Conservation (phyloP, 805 yeast species). For the Ogataea wickerhamii region DNA sequence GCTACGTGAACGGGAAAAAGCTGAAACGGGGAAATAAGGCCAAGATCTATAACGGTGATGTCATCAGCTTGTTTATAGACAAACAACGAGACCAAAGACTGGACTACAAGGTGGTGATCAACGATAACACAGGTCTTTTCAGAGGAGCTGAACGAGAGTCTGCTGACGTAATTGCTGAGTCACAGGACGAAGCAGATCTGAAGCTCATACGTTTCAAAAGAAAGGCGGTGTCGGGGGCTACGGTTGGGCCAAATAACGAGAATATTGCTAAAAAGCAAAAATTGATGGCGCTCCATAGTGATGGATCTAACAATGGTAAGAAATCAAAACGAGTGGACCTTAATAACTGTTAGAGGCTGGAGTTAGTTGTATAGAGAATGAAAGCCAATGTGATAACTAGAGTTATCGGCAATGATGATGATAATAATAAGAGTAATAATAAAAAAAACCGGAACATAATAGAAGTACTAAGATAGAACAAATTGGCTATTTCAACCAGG, state of each 20-base stretch:
- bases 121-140: slow-evolving; percentile 63
- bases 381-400: too few relatives aligned
- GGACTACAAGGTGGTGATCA: slow-evolving; percentile 49
- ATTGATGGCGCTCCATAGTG: neutral
- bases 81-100: slow-evolving; percentile 46
- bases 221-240: slow-evolving; percentile 4
- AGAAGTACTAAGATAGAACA: too few relatives aligned
- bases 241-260: neutral
- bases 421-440: too few relatives aligned
- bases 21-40: slow-evolving; percentile 62
- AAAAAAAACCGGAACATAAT: too few relatives aligned
- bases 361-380: neutral
- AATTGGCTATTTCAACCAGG: too few relatives aligned
- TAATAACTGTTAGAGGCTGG: slow-evolving; percentile 9
- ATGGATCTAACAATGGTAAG: slow-evolving; percentile 6
- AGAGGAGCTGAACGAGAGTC: slow-evolving; percentile 40
- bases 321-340: slow-evolving; percentile 24
- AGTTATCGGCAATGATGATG: too few relatives aligned
- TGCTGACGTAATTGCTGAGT: slow-evolving; percentile 12
- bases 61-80: slow-evolving; percentile 63
- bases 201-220: slow-evolving; percentile 4
- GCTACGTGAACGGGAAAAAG: slow-evolving; percentile 59
- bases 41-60: slow-evolving; percentile 61
- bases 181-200: slow-evolving; percentile 20
- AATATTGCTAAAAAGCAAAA: slow-evolving; percentile 10